These are phyloP conservation scores for Urochloa ruziziensis DNA, from an alignment of 176 grass and related monocot genomes.

Conservation along the genomic window DNA sequence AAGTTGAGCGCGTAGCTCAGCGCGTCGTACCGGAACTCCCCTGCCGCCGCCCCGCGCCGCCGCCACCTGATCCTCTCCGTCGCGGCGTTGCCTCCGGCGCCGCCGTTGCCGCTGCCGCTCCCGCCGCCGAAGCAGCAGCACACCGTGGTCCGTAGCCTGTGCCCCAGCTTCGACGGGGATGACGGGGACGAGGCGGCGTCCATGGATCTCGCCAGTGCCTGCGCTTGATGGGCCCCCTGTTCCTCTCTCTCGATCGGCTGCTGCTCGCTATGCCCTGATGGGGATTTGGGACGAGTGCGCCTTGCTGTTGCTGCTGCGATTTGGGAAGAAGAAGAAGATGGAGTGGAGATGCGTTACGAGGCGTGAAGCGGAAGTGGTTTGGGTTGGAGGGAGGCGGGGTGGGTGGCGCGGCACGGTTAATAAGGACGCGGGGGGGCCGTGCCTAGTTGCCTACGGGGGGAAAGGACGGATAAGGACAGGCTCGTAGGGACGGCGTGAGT, in stretches of 20 bases:
- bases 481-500: constrained; percentile 9
- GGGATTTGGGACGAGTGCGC: no score
- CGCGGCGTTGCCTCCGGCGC: background rate
- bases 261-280: background rate
- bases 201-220: constrained; percentile 19
- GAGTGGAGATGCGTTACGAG: background rate
- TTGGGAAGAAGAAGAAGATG: background rate
- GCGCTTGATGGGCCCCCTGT: background rate
- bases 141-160: constrained; percentile 55
- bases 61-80: constrained; percentile 25
- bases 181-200: constrained; percentile 19
- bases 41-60: constrained; percentile 22
- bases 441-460: background rate
- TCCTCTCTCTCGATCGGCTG: background rate
- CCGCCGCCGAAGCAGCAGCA: constrained; percentile 66
- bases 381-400: background rate
- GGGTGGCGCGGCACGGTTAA: background rate
- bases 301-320: background rate
- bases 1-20: constrained; percentile 94
- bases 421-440: background rate
- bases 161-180: constrained; percentile 36
- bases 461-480: constrained; percentile 53
- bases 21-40: constrained; percentile 78
- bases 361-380: background rate
- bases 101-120: background rate